phyloP scores from a whole-genome alignment of 352 stramenopile genomes.

The Phytophthora sp. region DNA sequence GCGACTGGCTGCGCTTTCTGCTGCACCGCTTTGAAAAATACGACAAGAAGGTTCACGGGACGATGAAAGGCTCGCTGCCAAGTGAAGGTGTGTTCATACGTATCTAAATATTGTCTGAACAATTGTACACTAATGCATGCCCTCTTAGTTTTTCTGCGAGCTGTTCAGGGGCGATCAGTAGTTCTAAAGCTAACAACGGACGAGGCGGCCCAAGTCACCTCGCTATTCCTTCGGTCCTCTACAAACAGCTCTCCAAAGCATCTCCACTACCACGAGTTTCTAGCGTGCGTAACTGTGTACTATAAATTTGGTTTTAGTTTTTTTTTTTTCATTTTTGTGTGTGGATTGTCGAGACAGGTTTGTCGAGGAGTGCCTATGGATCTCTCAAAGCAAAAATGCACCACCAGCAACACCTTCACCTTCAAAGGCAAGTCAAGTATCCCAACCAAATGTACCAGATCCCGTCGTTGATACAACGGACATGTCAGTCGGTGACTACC shows the following conservation, averaged over 20 bases:
- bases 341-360: too few relatives aligned
- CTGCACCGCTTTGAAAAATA: slow-evolving; percentile 46
- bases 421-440: neutral
- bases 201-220: slow-evolving; percentile 36
- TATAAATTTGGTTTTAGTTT: neutral
- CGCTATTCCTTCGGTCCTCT: slow-evolving; percentile 45
- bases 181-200: slow-evolving; percentile 41
- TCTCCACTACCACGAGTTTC: slow-evolving; percentile 51
- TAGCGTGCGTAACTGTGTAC: slow-evolving; percentile 18
- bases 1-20: slow-evolving; percentile 39
- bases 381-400: neutral
- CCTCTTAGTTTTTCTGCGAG: slow-evolving; percentile 41
- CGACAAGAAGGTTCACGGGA: slow-evolving; percentile 40
- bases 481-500: slow-evolving; percentile 50
- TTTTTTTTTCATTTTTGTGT: neutral
- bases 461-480: neutral
- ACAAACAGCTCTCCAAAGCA: slow-evolving; percentile 15
- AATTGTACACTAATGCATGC: neutral
- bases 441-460: neutral
- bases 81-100: too few relatives aligned
- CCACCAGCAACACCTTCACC: neutral
- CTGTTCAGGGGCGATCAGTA: slow-evolving; percentile 31
- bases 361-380: slow-evolving; percentile 19
- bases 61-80: slow-evolving; percentile 28
- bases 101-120: neutral